Evolutionary conservation across 2,329 filamentous ascomycete species (phyloP).

Genomic region (Cladosporium sp.): DNA sequence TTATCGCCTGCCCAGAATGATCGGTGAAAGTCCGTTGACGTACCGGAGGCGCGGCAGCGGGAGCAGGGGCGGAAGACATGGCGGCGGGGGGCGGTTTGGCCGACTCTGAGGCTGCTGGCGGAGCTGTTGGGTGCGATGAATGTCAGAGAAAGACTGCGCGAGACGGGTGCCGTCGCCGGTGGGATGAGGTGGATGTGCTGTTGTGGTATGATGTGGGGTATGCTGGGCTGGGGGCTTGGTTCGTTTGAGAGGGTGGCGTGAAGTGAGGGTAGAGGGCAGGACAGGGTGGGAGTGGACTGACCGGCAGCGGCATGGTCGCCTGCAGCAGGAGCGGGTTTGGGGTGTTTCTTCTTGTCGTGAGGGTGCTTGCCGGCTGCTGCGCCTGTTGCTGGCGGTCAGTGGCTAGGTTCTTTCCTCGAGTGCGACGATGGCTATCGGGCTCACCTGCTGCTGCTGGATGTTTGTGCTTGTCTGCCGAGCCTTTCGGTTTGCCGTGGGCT

Average conservation of each 20-base stretch:
- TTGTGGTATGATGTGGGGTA: neutral
- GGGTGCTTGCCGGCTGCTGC: neutral
- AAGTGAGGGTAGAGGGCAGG: neutral
- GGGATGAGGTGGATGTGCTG: neutral
- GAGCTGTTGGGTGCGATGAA: neutral
- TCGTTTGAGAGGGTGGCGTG: neutral
- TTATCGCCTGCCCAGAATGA: neutral
- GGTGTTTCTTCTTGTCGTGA: conserved; percentile 1
- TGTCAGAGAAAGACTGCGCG: neutral
- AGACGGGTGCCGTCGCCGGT: neutral
- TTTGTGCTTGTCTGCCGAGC: too few species aligned
- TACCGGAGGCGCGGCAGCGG: neutral
- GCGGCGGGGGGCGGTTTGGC: neutral
- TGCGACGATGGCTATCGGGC: neutral
- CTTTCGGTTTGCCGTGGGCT: neutral
- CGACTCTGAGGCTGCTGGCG: neutral
- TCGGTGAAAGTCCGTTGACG: conserved; percentile 5
- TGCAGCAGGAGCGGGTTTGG: neutral
- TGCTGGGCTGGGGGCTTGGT: neutral
- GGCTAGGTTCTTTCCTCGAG: neutral
- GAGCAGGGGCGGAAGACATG: conserved; percentile 1
- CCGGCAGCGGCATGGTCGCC: neutral
- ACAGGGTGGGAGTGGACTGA: neutral
- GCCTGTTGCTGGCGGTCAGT: neutral
- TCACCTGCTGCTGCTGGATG: neutral